phyloP scores from a whole-genome alignment of 2,329 filamentous ascomycete genomes.

The Mollisiaceae sp. region DNA sequence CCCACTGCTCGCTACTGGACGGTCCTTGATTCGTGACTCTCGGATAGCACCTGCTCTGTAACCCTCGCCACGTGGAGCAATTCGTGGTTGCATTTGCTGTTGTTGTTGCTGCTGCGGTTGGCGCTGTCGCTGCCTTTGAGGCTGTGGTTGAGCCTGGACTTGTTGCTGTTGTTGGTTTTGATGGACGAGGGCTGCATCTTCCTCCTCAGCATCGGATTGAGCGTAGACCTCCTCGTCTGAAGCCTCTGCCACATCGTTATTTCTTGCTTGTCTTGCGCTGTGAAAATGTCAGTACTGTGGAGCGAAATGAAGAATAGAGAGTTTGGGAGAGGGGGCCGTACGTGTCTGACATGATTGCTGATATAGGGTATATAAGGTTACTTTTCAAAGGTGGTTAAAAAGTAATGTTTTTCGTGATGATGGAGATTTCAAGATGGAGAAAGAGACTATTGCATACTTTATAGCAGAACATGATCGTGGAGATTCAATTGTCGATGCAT shows the following conservation, averaged over 20 bases:
- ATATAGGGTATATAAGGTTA: neutral
- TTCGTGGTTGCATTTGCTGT: neutral
- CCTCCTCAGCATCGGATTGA: neutral
- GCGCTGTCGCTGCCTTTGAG: neutral
- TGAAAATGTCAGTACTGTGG: neutral
- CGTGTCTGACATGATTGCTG: conserved; percentile 12
- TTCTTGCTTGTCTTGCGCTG: conserved; percentile 6
- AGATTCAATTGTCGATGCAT: neutral
- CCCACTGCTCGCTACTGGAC: conserved; percentile 11
- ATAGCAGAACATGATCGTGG: neutral
- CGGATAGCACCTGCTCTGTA: conserved; percentile 23
- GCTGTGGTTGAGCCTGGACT: neutral
- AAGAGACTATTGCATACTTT: conserved; percentile 6
- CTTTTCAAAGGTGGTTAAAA: neutral
- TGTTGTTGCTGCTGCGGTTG: neutral
- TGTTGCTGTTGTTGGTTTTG: conserved; percentile 7
- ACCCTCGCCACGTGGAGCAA: conserved; percentile 10
- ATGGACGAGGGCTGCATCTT: neutral
- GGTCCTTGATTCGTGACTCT: conserved; percentile 32
- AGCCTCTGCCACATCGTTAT: neutral
- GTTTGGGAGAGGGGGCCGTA: neutral
- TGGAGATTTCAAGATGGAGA: neutral
- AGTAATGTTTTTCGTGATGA: neutral
- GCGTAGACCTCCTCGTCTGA: conserved; percentile 3
- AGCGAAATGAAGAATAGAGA: neutral